A percentile compares a stretch with the other conserved stretches of the same genome.
Evolutionary conservation across 768 basidiomycete genomes (phyloP).

Genomic region (Neoboletus magnificus): DNA sequence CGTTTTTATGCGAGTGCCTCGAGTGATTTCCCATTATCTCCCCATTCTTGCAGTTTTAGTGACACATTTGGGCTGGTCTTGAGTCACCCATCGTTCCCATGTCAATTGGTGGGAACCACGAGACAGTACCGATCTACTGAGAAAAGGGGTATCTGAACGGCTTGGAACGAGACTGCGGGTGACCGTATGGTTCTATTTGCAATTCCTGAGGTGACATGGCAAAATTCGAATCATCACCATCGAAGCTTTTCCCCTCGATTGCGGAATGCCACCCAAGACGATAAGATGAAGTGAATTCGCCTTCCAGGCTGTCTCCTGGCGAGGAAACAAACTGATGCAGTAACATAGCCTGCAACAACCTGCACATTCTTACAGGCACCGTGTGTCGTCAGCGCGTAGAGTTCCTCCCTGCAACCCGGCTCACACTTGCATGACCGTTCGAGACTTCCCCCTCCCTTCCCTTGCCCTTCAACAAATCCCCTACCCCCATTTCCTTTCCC

Average conservation of each 20-base stretch:
- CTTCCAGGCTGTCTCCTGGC: background rate
- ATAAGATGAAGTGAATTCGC: background rate
- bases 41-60: no score
- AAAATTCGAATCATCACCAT: background rate
- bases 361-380: background rate
- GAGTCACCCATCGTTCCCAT: no score
- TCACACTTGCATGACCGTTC: background rate
- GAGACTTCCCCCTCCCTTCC: constrained; percentile 1
- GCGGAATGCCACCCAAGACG: background rate
- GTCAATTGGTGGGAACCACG: no score
- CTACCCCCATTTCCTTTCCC: background rate
- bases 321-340: background rate
- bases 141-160: no score
- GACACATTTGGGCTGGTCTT: no score
- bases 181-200: background rate
- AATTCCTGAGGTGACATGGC: no score
- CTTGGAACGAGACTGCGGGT: no score
- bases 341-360: background rate
- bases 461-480: constrained; percentile 13
- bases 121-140: no score
- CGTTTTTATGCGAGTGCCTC: no score
- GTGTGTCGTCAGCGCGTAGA: constrained; percentile 11
- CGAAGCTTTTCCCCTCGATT: no score
- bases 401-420: constrained; percentile 6
- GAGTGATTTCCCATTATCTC: no score